phyloP scores from a whole-genome alignment of 768 basidiomycete genomes.

The Leccinellum albellum region DNA sequence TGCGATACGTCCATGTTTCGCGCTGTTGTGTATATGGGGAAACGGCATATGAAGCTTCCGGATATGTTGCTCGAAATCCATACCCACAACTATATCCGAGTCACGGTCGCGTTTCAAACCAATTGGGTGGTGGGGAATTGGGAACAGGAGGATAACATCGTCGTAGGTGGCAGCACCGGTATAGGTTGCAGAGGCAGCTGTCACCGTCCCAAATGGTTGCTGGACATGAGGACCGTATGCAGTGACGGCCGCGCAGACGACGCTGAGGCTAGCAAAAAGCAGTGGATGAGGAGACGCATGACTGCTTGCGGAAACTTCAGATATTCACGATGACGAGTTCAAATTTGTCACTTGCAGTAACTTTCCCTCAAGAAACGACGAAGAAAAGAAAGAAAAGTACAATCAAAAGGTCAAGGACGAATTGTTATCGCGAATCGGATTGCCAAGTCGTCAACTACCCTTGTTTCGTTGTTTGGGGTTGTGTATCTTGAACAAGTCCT shows the following conservation, averaged over 20 bases:
- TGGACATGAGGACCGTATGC: constrained; percentile 25
- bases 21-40: no score
- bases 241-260: constrained; percentile 10
- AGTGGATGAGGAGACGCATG: constrained; percentile 25
- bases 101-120: constrained; percentile 42
- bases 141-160: constrained; percentile 45
- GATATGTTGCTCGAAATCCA: no score
- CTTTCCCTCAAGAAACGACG: neutral
- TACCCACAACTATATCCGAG: constrained; percentile 30
- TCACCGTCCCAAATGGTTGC: constrained; percentile 24
- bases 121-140: constrained; percentile 39
- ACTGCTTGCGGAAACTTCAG: neutral
- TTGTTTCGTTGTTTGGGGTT: no score
- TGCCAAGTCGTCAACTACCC: no score
- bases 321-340: neutral
- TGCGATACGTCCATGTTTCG: no score
- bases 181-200: constrained; percentile 38
- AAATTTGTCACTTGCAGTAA: neutral
- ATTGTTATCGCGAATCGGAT: no score
- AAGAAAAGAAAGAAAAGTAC: neutral
- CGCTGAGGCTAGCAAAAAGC: constrained; percentile 13
- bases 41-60: no score
- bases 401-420: no score
- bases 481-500: no score
- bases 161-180: constrained; percentile 52